These are phyloP conservation scores for Gossypium herbaceum DNA, from an alignment of 345 rosid genomes.

Conservation along the genomic window DNA sequence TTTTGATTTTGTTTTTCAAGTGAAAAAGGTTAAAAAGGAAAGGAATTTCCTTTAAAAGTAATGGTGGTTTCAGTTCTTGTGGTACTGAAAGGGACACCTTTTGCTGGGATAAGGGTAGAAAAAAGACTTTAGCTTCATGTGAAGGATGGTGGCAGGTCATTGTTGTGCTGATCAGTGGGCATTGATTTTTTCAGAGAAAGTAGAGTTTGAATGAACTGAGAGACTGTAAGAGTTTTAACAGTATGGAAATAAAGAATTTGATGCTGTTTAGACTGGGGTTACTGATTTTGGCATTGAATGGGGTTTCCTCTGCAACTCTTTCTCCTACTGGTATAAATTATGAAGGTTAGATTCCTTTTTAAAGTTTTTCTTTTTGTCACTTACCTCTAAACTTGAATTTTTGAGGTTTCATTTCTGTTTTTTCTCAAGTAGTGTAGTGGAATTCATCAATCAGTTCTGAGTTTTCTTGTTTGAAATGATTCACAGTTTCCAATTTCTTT, in stretches of 20 bases:
- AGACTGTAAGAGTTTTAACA: constrained; percentile 13
- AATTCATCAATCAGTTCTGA: neutral
- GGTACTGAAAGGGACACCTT: constrained; percentile 28
- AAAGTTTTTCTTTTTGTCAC: neutral
- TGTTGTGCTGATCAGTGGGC: constrained; percentile 22
- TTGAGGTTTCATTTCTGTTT: neutral
- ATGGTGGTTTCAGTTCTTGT: constrained; percentile 19
- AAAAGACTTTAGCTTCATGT: constrained; percentile 20
- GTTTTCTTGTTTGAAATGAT: neutral
- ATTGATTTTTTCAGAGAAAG: constrained; percentile 17
- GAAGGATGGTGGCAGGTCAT: constrained; percentile 33
- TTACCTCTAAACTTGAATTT: neutral
- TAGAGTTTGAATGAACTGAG: constrained; percentile 28
- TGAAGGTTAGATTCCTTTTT: constrained; percentile 61
- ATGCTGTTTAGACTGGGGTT: constrained; percentile 44
- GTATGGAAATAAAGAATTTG: constrained; percentile 39
- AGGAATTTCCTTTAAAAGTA: constrained; percentile 19
- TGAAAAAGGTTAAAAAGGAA: neutral
- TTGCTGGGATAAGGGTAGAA: constrained; percentile 26
- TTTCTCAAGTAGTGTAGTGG: neutral
- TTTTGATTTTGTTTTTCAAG: constrained; percentile 18
- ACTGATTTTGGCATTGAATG: constrained; percentile 56
- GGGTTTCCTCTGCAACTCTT: constrained; percentile 74
- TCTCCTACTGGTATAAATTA: constrained; percentile 95
- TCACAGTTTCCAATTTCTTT: neutral